Conservation (phyloP, 2,329 filamentous ascomycete species). For the Trichoderma atrobrunneum region DNA sequence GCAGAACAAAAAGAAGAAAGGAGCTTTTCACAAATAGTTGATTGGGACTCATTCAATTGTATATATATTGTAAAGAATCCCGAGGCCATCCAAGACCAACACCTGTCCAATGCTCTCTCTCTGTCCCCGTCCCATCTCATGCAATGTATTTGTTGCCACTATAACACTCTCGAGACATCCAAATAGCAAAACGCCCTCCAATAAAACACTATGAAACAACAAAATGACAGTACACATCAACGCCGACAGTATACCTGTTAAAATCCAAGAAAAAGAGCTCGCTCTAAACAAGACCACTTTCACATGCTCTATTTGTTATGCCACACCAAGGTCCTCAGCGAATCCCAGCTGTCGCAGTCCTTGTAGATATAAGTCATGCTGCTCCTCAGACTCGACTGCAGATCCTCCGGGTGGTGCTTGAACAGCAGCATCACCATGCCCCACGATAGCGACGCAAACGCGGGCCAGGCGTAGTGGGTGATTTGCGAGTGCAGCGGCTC, state of each 20-base stretch:
- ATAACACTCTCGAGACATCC: background rate
- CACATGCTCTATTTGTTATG: slow-evolving; percentile 64
- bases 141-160: background rate
- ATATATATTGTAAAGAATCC: background rate
- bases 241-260: background rate
- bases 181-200: background rate
- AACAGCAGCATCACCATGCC: slow-evolving; percentile 94
- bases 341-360: slow-evolving; percentile 87
- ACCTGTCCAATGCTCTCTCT: background rate
- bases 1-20: background rate
- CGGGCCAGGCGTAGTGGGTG: slow-evolving; percentile 78
- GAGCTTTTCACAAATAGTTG: background rate
- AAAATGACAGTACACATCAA: background rate
- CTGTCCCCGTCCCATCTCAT: background rate
- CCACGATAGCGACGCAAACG: slow-evolving; percentile 89
- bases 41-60: background rate
- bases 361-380: slow-evolving; percentile 98
- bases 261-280: background rate
- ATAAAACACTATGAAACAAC: background rate
- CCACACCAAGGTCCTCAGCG: slow-evolving; percentile 77
- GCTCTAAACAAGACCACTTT: background rate
- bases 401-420: slow-evolving; percentile 82
- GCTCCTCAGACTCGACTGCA: slow-evolving; percentile 86
- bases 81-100: background rate
- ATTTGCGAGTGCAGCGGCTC: slow-evolving; percentile 50